Percentiles rank a stretch among this genome's conserved stretches.
Conservation (phyloP, 2,329 filamentous ascomycete genomes). For the Didymosphaeria variabile region DNA sequence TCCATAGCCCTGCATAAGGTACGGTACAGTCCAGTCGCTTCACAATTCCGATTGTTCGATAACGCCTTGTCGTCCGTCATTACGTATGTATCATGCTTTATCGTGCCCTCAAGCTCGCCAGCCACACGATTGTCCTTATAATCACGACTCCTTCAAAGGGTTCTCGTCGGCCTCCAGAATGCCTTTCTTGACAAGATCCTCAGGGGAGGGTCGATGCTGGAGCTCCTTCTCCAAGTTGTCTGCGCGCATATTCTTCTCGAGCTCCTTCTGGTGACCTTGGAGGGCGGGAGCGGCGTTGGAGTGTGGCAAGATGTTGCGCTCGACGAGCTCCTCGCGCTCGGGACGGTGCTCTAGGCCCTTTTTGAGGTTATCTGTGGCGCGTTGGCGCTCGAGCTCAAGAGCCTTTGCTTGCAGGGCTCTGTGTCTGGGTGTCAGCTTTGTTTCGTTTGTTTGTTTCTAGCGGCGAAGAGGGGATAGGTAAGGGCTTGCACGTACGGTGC, state of each 20-base stretch:
- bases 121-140: neutral
- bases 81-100: neutral
- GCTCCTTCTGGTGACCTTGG: constrained; percentile 81
- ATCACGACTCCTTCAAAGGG: constrained; percentile 39
- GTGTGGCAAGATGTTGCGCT: constrained; percentile 87
- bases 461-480: neutral
- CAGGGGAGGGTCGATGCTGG: constrained; percentile 70
- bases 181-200: constrained; percentile 82
- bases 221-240: constrained; percentile 73
- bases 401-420: constrained; percentile 70
- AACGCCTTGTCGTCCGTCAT: neutral
- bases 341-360: constrained; percentile 70
- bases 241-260: constrained; percentile 80
- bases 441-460: constrained; percentile 4
- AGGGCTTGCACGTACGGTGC: constrained; percentile 67
- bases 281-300: constrained; percentile 80
- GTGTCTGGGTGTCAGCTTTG: constrained; percentile 2
- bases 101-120: neutral
- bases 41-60: neutral
- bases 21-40: neutral
- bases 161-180: constrained; percentile 67
- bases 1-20: neutral
- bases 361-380: constrained; percentile 67
- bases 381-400: constrained; percentile 68
- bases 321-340: constrained; percentile 78